phyloP scores from a whole-genome alignment of 2,329 filamentous ascomycete species.

The Fusarium heterosporum region DNA sequence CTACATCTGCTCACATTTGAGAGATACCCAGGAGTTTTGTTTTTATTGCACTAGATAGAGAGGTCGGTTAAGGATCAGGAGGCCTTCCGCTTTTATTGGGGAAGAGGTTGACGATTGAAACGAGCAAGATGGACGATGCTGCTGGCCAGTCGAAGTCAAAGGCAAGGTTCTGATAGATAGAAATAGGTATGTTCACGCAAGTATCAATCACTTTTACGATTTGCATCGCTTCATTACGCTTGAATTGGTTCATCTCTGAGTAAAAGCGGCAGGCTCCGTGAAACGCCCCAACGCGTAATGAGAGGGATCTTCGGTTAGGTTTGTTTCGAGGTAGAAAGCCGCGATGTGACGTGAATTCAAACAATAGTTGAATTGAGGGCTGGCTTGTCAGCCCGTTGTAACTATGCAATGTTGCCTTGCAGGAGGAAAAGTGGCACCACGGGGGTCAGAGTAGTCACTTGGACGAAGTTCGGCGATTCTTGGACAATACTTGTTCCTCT shows the following conservation, averaged over 20 bases:
- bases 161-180: constrained; percentile 46
- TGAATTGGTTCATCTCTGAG: not conserved
- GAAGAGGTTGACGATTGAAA: constrained; percentile 46
- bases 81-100: constrained; percentile 33
- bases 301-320: constrained; percentile 33
- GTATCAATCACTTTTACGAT: constrained; percentile 34
- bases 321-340: constrained; percentile 39
- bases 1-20: constrained; percentile 45
- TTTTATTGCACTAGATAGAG: constrained; percentile 45
- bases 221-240: not conserved
- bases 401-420: constrained; percentile 41
- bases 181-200: constrained; percentile 44
- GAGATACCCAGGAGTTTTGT: constrained; percentile 47
- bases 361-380: constrained; percentile 13
- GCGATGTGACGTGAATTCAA: constrained; percentile 44
- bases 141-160: constrained; percentile 46
- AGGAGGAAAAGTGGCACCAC: constrained; percentile 39
- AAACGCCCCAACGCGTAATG: constrained; percentile 38
- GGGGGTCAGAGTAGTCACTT: constrained; percentile 19
- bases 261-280: constrained; percentile 13
- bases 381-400: constrained; percentile 26
- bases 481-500: constrained; percentile 13
- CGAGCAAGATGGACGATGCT: constrained; percentile 48
- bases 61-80: constrained; percentile 42
- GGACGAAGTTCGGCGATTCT: constrained; percentile 35